phyloP scores from a whole-genome alignment of 2,329 filamentous ascomycete genomes.

The Zymoseptoria passerinii region DNA sequence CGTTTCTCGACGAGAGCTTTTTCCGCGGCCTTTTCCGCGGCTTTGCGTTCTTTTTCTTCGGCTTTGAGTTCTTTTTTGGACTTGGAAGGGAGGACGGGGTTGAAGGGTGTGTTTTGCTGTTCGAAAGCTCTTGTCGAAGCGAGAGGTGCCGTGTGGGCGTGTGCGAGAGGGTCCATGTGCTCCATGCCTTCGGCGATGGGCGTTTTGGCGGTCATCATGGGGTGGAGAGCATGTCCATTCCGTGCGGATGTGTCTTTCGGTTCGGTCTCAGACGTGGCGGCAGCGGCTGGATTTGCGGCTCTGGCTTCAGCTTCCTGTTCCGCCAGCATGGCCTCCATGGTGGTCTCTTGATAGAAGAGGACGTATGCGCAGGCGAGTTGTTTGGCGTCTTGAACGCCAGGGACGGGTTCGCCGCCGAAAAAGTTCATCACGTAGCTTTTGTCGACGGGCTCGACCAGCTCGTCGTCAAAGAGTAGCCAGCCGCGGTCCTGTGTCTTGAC shows the following conservation, averaged over 20 bases:
- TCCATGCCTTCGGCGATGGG: constrained; percentile 38
- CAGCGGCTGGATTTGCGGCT: constrained; percentile 24
- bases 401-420: constrained; percentile 68
- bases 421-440: constrained; percentile 95
- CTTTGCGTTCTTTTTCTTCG: constrained; percentile 52
- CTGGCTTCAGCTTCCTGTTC: constrained; percentile 74
- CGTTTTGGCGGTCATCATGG: constrained; percentile 31
- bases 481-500: constrained; percentile 95
- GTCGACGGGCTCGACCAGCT: constrained; percentile 96
- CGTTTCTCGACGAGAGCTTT: constrained; percentile 36
- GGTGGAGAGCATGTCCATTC: constrained; percentile 23
- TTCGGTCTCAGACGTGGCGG: constrained; percentile 25
- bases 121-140: constrained; percentile 21
- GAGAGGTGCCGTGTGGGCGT: constrained; percentile 51
- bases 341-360: constrained; percentile 92
- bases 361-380: constrained; percentile 87
- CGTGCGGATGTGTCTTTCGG: constrained; percentile 19
- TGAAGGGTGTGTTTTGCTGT: constrained; percentile 35
- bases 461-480: constrained; percentile 95
- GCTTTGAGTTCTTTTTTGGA: constrained; percentile 59
- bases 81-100: constrained; percentile 44
- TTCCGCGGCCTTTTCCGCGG: constrained; percentile 50
- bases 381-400: constrained; percentile 43
- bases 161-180: constrained; percentile 52
- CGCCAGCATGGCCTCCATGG: constrained; percentile 56